phyloP scores from a whole-genome alignment of 1,284 basidiomycete species.

The Naganishia sp. region DNA sequence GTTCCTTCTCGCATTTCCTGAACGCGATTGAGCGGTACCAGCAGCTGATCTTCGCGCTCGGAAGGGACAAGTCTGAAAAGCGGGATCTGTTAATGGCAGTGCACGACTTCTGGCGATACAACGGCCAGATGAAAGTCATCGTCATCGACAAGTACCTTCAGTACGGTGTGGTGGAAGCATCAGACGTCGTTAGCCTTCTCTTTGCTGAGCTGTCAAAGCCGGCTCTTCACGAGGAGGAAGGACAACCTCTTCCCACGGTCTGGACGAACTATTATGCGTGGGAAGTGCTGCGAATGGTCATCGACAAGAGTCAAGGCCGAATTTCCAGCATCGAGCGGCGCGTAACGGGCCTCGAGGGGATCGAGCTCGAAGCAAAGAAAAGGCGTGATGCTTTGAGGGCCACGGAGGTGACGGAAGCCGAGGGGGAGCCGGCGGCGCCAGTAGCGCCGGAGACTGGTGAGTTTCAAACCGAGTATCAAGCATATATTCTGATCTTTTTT shows the following conservation, averaged over 20 bases:
- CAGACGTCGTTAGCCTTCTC: conserved; percentile 84
- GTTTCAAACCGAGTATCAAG: background rate
- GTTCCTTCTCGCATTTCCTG: conserved; percentile 96
- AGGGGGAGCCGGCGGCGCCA: conserved; percentile 44
- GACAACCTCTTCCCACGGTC: conserved; percentile 47
- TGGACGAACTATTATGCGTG: conserved; percentile 69
- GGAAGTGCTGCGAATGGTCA: conserved; percentile 74
- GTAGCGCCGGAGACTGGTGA: conserved; percentile 28
- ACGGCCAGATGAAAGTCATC: conserved; percentile 80
- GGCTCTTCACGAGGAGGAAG: conserved; percentile 44
- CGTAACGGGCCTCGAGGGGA: conserved; percentile 71
- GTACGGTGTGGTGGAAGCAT: conserved; percentile 94
- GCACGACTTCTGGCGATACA: conserved; percentile 74
- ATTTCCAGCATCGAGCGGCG: conserved; percentile 73
- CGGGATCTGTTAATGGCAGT: conserved; percentile 69
- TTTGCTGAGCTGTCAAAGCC: conserved; percentile 57
- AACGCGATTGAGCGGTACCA: conserved; percentile 97
- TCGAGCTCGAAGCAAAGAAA: conserved; percentile 81
- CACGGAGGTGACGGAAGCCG: conserved; percentile 42
- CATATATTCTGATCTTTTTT: conserved; percentile 4
- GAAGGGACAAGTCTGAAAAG: conserved; percentile 58
- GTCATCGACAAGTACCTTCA: conserved; percentile 98
- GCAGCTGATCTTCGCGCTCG: conserved; percentile 75
- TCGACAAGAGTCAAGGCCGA: conserved; percentile 82
- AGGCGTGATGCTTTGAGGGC: conserved; percentile 62